Percentiles rank a stretch among this genome's conserved stretches.
phyloP scores from a whole-genome alignment of 176 grass and related monocot genomes.

The Oryza punctata region DNA sequence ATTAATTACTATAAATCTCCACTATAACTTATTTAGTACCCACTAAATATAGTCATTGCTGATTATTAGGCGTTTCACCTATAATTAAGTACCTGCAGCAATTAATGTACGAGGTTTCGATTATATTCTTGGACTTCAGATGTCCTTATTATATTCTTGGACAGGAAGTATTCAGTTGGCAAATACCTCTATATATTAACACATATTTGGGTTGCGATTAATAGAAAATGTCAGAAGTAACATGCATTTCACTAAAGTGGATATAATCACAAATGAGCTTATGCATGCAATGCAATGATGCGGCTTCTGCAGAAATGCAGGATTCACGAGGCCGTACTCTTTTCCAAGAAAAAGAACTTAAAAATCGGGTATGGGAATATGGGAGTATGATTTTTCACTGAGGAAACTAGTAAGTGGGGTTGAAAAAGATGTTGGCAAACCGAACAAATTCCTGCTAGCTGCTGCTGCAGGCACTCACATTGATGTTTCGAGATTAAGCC shows the following conservation, averaged over 20 bases:
- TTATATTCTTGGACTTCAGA: too few species aligned
- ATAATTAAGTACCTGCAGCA: too few species aligned
- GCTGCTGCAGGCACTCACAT: conserved; percentile 46
- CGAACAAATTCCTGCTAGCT: conserved; percentile 43
- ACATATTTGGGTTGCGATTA: too few species aligned
- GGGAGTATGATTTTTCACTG: background rate
- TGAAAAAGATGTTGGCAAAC: conserved; percentile 50
- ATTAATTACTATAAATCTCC: too few species aligned
- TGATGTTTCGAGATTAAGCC: conserved; percentile 47
- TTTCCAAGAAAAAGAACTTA: background rate
- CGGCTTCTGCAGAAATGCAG: background rate
- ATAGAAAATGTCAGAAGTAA: background rate
- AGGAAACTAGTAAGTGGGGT: conserved; percentile 14
- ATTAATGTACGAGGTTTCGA: too few species aligned
- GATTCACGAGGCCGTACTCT: conserved; percentile 8
- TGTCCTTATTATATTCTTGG: too few species aligned
- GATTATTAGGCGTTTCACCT: too few species aligned
- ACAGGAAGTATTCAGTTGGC: too few species aligned
- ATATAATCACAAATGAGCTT: background rate
- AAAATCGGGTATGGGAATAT: background rate
- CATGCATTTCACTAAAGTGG: background rate
- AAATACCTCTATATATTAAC: too few species aligned
- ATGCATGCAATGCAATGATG: conserved; percentile 5
- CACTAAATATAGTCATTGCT: too few species aligned
- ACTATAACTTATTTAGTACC: too few species aligned